Conservation (phyloP, 192 early-diverging fungal genomes). For the Coemansia nantahalensis region DNA sequence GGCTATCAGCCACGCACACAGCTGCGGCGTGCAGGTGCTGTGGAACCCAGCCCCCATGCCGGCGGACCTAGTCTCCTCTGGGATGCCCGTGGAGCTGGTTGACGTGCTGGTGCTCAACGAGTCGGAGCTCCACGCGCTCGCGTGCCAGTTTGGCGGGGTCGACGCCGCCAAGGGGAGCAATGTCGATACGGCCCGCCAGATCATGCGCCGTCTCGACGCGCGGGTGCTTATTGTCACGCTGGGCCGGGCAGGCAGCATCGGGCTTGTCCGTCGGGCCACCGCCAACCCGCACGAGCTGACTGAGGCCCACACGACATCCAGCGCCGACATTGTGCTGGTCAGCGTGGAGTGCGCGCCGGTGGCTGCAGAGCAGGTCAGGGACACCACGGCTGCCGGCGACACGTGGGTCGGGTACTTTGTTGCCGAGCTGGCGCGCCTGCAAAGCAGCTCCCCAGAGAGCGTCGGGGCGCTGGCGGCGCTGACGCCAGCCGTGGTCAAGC, state of each 20-base stretch:
- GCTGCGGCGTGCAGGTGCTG: constrained; percentile 63
- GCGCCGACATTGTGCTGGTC: constrained; percentile 10
- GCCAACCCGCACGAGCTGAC: too few relatives aligned
- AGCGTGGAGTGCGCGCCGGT: constrained; percentile 25
- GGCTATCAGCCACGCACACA: constrained; percentile 58
- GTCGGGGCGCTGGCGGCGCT: too few relatives aligned
- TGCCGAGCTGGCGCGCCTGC: constrained; percentile 36
- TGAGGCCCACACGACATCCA: too few relatives aligned
- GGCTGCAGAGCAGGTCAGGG: constrained; percentile 21
- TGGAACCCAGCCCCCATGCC: constrained; percentile 87
- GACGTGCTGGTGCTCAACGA: constrained; percentile 83
- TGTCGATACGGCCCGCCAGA: constrained; percentile 9
- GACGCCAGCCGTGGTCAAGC: constrained; percentile 33
- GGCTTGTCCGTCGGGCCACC: constrained; percentile 32
- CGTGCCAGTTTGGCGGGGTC: constrained; percentile 16
- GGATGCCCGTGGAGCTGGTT: constrained; percentile 54
- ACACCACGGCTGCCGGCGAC: constrained; percentile 53
- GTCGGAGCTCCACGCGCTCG: constrained; percentile 61
- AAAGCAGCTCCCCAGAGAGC: constrained; percentile 36
- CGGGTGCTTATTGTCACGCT: constrained; percentile 32
- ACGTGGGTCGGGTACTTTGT: constrained; percentile 55
- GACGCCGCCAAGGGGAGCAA: background rate
- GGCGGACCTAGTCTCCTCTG: constrained; percentile 25
- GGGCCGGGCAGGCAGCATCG: constrained; percentile 27
- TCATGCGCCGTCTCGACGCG: constrained; percentile 7